Evolutionary conservation across 2,329 filamentous ascomycete genomes (phyloP).

Genomic region (Colletotrichum sp.): DNA sequence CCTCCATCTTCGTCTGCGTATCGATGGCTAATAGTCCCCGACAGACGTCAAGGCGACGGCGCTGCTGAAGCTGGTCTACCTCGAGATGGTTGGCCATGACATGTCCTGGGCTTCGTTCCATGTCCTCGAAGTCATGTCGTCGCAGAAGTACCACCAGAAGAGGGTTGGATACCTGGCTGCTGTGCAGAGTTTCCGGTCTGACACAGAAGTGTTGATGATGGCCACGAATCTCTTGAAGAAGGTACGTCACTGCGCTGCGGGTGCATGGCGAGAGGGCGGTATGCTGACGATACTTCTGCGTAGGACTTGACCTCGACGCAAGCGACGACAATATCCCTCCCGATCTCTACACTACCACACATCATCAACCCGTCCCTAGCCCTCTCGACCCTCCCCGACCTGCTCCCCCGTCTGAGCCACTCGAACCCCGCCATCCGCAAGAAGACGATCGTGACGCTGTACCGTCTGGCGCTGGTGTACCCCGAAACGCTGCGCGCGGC

Average conservation of each 20-base stretch:
- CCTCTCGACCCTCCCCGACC: slow-evolving; percentile 84
- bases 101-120: slow-evolving; percentile 99
- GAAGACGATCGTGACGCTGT: slow-evolving; percentile 94
- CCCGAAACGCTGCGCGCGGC: slow-evolving; percentile 90
- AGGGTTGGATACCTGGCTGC: slow-evolving; percentile 93
- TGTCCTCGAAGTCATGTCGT: slow-evolving; percentile 98
- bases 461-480: slow-evolving; percentile 93
- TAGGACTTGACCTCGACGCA: slow-evolving; percentile 77
- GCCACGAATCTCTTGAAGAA: slow-evolving; percentile 98
- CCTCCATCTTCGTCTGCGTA: background rate
- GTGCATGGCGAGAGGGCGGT: background rate
- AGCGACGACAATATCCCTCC: slow-evolving; percentile 80
- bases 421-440: slow-evolving; percentile 87
- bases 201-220: slow-evolving; percentile 97
- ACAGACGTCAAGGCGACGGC: slow-evolving; percentile 94
- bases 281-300: slow-evolving; percentile 22
- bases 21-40: slow-evolving; percentile 13
- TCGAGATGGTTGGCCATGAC: slow-evolving; percentile 99
- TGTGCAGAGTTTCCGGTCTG: slow-evolving; percentile 92
- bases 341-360: slow-evolving; percentile 89
- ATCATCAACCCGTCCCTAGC: slow-evolving; percentile 92
- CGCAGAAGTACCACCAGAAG: slow-evolving; percentile 92
- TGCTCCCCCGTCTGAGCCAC: slow-evolving; percentile 86
- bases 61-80: slow-evolving; percentile 92
- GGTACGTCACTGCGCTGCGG: slow-evolving; percentile 46